A percentile compares a stretch with the other conserved stretches of the same genome.
Evolutionary conservation across 2,329 filamentous ascomycete genomes (phyloP).

Genomic region (Alternaria sp.): DNA sequence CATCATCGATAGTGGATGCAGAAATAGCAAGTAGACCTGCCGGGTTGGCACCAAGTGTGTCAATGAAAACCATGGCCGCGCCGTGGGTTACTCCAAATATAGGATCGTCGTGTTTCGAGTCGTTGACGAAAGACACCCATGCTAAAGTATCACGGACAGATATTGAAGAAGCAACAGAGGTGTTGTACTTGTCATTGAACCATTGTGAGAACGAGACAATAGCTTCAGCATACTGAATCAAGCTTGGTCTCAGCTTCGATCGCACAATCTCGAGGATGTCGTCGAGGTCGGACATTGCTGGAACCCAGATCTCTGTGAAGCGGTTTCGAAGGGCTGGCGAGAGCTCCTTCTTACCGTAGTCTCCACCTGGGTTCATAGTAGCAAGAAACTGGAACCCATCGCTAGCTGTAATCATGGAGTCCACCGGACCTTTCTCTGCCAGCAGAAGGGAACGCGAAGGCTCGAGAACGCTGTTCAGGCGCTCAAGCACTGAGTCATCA

Average conservation of each 20-base stretch:
- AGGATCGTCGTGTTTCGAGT: conserved; percentile 58
- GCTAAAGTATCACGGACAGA: conserved; percentile 91
- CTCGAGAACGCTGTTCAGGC: conserved; percentile 95
- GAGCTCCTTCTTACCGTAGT: conserved; percentile 97
- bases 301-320: conserved; percentile 99
- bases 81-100: conserved; percentile 74
- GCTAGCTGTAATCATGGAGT: conserved; percentile 77
- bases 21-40: conserved; percentile 82
- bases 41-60: conserved; percentile 93
- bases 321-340: conserved; percentile 94
- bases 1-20: conserved; percentile 70
- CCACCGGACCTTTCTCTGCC: conserved; percentile 88
- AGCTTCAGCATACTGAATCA: conserved; percentile 65
- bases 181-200: conserved; percentile 84
- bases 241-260: conserved; percentile 69
- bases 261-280: conserved; percentile 88
- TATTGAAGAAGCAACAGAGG: conserved; percentile 76
- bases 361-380: conserved; percentile 98
- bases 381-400: conserved; percentile 94
- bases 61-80: conserved; percentile 93
- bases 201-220: conserved; percentile 91
- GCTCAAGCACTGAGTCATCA: conserved; percentile 94
- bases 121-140: conserved; percentile 93
- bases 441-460: conserved; percentile 83
- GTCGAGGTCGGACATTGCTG: conserved; percentile 79